Evolutionary conservation across 768 basidiomycete genomes (phyloP).

Genomic region (Floccularia luteovirens): DNA sequence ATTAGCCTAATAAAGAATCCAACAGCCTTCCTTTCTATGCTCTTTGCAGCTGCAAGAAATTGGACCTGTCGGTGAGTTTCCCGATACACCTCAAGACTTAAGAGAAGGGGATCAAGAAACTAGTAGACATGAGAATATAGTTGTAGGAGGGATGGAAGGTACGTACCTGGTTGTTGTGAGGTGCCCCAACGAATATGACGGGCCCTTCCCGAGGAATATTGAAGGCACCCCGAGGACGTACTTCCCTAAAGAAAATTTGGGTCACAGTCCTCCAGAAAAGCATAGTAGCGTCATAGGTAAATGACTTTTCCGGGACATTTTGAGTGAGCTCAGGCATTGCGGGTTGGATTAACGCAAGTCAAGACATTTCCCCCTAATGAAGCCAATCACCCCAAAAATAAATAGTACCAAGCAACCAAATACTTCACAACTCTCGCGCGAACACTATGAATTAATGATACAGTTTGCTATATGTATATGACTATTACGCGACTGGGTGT

Average conservation of each 20-base stretch:
- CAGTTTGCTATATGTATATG: too few species aligned
- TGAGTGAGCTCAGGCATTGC: too few species aligned
- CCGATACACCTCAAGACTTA: conserved; percentile 79
- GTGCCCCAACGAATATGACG: conserved; percentile 88
- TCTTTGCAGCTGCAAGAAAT: conserved; percentile 85
- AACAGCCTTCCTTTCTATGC: conserved; percentile 71
- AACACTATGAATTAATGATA: too few species aligned
- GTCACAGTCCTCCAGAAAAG: conserved; percentile 82
- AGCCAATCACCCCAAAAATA: too few species aligned
- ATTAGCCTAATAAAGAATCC: conserved; percentile 79
- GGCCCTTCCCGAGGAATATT: conserved; percentile 89
- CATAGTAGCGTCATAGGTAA: conserved; percentile 67
- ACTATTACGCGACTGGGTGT: too few species aligned
- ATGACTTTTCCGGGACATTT: conserved; percentile 8
- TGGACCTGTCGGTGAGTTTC: conserved; percentile 78
- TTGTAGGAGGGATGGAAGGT: background rate
- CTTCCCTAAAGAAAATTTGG: conserved; percentile 94
- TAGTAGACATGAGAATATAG: conserved; percentile 21
- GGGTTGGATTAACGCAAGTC: too few species aligned
- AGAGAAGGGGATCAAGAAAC: conserved; percentile 89
- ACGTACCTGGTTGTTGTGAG: conserved; percentile 83
- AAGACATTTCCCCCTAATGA: too few species aligned
- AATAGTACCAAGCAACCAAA: too few species aligned
- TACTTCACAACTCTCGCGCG: too few species aligned
- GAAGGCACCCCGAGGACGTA: conserved; percentile 89